Evolutionary conservation across 2,329 filamentous ascomycete species (phyloP).

Genomic region (Cryphonectria naterciae): DNA sequence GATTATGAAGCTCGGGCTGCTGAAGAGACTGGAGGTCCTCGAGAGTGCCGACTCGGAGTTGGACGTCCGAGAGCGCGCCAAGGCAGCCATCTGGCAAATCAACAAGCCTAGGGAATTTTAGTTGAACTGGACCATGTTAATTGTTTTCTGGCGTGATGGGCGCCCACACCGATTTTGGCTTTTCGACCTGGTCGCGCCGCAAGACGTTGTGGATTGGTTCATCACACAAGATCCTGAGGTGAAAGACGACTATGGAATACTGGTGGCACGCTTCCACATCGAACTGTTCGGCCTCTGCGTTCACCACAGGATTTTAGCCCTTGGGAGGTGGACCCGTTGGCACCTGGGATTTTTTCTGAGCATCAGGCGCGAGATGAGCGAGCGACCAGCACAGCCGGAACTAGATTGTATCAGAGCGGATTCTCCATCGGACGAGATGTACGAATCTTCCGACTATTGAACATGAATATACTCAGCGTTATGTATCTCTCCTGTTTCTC

Average conservation of each 20-base stretch:
- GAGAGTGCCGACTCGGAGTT: constrained; percentile 71
- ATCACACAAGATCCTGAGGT: not conserved
- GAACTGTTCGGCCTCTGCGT: not conserved
- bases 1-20: constrained; percentile 73
- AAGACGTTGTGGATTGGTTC: not conserved
- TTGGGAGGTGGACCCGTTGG: too few species aligned
- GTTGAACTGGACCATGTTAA: not conserved
- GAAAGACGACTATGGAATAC: not conserved
- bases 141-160: not conserved
- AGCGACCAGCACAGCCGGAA: not conserved
- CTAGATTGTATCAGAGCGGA: not conserved
- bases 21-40: constrained; percentile 66
- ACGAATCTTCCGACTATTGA: not conserved
- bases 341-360: too few species aligned
- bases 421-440: not conserved
- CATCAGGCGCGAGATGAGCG: not conserved
- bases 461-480: not conserved
- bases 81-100: constrained; percentile 76
- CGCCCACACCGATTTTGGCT: not conserved
- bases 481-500: not conserved
- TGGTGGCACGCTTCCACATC: not conserved
- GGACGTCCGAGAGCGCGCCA: constrained; percentile 83
- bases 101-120: constrained; percentile 43
- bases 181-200: not conserved
- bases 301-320: too few species aligned